Evolutionary conservation across 495 filamentous ascomycete genomes (phyloP).

Genomic region (Penicillium mononematosum): DNA sequence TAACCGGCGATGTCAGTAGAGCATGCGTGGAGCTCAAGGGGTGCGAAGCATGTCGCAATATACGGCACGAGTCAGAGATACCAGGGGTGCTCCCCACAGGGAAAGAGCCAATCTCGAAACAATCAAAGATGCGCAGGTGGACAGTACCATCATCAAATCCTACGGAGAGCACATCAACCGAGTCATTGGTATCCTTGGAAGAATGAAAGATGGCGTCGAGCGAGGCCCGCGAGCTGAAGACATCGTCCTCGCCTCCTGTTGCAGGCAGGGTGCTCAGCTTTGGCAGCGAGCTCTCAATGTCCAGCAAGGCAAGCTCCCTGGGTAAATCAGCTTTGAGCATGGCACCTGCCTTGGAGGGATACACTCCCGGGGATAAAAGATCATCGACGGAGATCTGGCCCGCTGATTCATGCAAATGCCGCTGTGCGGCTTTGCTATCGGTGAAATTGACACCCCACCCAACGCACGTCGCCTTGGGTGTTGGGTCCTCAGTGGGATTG

Average conservation of each 20-base stretch:
- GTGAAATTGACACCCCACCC: conserved; percentile 73
- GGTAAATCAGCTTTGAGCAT: conserved; percentile 64
- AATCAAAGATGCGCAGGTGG: conserved; percentile 85
- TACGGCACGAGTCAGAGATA: conserved; percentile 21
- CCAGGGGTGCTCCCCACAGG: conserved; percentile 32
- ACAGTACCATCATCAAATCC: conserved; percentile 77
- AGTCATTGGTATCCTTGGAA: conserved; percentile 59
- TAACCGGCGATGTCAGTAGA: conserved; percentile 53
- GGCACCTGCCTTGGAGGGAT: conserved; percentile 38
- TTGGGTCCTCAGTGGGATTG: conserved; percentile 25
- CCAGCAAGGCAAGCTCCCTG: conserved; percentile 70
- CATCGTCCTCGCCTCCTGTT: conserved; percentile 41
- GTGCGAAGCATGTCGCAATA: conserved; percentile 65
- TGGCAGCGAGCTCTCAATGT: conserved; percentile 76
- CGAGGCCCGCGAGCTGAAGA: conserved; percentile 29
- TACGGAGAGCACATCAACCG: conserved; percentile 78
- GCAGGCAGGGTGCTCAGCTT: conserved; percentile 72
- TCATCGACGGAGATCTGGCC: conserved; percentile 45
- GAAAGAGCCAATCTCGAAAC: conserved; percentile 77
- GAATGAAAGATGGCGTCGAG: conserved; percentile 37
- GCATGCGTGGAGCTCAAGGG: conserved; percentile 72
- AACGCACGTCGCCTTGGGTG: conserved; percentile 57
- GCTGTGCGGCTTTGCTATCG: conserved; percentile 49
- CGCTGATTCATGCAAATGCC: conserved; percentile 41
- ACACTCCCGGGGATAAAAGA: conserved; percentile 38